A percentile compares a stretch with the other conserved stretches of the same genome.
Conservation (phyloP, 2,329 filamentous ascomycete species). For the Conoideocrella luteorostrata region DNA sequence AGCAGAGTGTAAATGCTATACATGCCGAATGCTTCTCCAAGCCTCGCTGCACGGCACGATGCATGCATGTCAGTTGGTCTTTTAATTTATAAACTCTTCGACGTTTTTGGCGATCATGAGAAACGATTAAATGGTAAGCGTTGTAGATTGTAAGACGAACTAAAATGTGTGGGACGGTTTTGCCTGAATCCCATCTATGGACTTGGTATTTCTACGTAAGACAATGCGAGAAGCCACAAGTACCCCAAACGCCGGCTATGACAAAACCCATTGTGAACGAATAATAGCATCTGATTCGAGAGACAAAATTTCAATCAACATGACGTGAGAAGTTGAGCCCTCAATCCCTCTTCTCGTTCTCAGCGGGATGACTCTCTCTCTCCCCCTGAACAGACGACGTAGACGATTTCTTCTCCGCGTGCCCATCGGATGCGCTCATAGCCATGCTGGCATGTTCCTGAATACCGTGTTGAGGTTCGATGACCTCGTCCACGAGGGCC, state of each 20-base stretch:
- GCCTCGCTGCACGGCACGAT: no score
- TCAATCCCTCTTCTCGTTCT: constrained; percentile 8
- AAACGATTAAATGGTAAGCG: no score
- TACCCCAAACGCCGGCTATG: constrained; percentile 12
- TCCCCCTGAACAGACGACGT: constrained; percentile 11
- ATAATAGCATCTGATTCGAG: neutral
- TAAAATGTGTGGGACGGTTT: no score
- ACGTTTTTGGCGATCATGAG: no score
- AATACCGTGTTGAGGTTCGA: constrained; percentile 66
- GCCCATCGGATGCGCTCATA: constrained; percentile 13
- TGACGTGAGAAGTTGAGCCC: no score
- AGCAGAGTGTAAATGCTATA: no score
- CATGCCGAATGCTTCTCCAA: no score
- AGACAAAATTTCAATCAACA: no score
- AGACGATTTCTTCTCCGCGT: constrained; percentile 10
- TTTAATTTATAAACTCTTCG: no score
- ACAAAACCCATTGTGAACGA: constrained; percentile 1
- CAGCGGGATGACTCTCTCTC: neutral
- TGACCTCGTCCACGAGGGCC: constrained; percentile 47
- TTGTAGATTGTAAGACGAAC: no score
- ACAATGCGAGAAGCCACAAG: neutral
- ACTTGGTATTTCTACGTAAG: constrained; percentile 4
- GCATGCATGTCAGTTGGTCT: no score
- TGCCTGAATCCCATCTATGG: constrained; percentile 1
- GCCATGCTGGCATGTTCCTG: constrained; percentile 50